Base-by-base conservation (phyloP, 208 protist genomes). In the Trypanosoma rangeli region DNA sequence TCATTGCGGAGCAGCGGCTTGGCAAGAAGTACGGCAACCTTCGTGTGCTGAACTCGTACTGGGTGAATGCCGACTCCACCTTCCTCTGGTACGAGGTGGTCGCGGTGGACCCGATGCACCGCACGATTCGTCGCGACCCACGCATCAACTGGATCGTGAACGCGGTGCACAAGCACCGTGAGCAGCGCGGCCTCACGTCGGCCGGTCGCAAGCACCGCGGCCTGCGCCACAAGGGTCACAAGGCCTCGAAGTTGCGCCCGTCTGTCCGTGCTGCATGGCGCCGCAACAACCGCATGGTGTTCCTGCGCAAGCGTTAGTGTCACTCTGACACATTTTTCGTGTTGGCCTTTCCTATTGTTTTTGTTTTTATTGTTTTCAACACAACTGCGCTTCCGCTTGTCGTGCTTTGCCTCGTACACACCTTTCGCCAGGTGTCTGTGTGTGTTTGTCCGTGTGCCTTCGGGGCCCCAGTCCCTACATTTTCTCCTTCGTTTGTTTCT, bases 41-140 rank as follows among this genome's bases (percentile, higher is more conserved):
- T 61, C 95, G 99, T 74, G 98, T 99, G 48, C 92, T 99, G 60
- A 99, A 99, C 98, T 99, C 98, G 56, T 99, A 99, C 95, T 99
- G 98, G 98, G 96, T 99, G 73, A 98, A 94, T 72, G 82, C 94
- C 88, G 98, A 99, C 83, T 92, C 93, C 49, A 97, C 92, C 69
- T 99, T 97, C 94, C 98, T 99, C 84, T 99, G 93, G 90, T 99
- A 93, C 75, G 98, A 99, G 91, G 94, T 99, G 78, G 99, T 99
- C 80, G 83, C 98, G 53, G 98, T 99, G 28, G 99, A 99, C 93
- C 97, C 98, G 58, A 85, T 87, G 66, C 97, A 99, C 93, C 89
- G 90, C 74, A 96, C 96, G 44, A 99, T 99, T 92, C 97, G 98
- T 78, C 79, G 91, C 64, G 99, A 99, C 78, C 95, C 99, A 42